Evolutionary conservation across 352 stramenopile species (phyloP).

Genomic region (Globisporangium paroecandrum): DNA sequence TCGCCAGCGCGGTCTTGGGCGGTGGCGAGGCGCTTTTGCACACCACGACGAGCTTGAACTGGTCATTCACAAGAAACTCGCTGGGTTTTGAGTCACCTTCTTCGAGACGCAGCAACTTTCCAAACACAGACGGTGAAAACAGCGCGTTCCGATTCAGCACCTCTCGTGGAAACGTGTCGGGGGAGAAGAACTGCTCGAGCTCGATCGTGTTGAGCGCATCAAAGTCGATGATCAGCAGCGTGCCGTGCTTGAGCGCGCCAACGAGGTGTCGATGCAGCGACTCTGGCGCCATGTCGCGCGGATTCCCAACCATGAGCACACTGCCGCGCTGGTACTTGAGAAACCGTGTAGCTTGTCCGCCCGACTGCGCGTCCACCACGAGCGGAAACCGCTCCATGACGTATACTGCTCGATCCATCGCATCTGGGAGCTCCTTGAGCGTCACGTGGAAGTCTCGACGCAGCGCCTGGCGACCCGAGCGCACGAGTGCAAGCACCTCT

Average conservation of each 20-base stretch:
- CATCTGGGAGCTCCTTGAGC: conserved; percentile 81
- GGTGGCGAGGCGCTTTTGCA: conserved; percentile 41
- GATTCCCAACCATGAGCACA: conserved; percentile 79
- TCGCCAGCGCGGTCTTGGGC: conserved; percentile 49
- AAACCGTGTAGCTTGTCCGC: conserved; percentile 73
- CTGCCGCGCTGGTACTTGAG: conserved; percentile 89
- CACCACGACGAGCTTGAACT: conserved; percentile 86
- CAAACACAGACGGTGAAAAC: conserved; percentile 59
- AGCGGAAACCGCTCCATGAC: conserved; percentile 85
- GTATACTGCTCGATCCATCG: conserved; percentile 84
- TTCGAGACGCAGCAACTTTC: conserved; percentile 35
- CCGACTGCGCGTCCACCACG: conserved; percentile 67
- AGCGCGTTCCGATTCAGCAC: conserved; percentile 68
- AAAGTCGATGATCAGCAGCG: conserved; percentile 77
- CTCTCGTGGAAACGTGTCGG: conserved; percentile 62
- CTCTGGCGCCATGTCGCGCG: conserved; percentile 56
- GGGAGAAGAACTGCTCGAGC: conserved; percentile 76
- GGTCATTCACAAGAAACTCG: conserved; percentile 77
- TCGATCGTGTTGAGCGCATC: conserved; percentile 58
- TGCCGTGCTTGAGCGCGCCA: conserved; percentile 63
- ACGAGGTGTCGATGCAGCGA: conserved; percentile 75
- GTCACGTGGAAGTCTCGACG: conserved; percentile 37
- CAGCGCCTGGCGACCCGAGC: conserved; percentile 22
- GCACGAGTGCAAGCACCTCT: conserved; percentile 20
- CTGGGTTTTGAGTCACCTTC: conserved; percentile 48